Conservation (phyloP, 2,329 filamentous ascomycete species). For the Penicillium sp. region DNA sequence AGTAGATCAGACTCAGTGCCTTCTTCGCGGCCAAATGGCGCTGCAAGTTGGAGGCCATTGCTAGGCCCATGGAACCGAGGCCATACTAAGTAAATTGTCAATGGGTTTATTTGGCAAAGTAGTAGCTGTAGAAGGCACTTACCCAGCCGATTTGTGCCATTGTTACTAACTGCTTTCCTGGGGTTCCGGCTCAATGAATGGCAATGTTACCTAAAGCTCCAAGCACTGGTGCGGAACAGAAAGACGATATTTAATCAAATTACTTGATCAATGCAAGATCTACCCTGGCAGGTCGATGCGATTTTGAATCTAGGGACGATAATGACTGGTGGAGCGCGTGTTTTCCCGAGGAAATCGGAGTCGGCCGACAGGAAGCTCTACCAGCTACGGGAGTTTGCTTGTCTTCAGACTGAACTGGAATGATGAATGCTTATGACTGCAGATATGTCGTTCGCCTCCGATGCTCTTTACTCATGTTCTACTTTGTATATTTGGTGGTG, state of each 20-base stretch:
- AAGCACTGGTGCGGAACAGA: too few species aligned
- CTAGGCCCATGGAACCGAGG: constrained; percentile 48
- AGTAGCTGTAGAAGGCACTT: constrained; percentile 5
- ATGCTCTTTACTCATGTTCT: background rate
- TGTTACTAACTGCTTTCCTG: constrained; percentile 4
- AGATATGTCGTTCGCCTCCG: background rate
- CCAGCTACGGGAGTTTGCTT: background rate
- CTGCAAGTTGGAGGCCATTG: constrained; percentile 47
- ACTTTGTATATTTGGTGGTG: background rate
- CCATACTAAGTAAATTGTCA: constrained; percentile 34
- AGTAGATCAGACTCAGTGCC: constrained; percentile 36
- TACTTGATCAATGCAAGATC: background rate
- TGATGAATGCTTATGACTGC: background rate
- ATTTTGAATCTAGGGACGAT: constrained; percentile 5
- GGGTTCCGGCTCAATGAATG: background rate
- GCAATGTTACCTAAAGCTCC: background rate
- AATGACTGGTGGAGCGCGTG: constrained; percentile 12
- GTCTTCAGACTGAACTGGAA: background rate
- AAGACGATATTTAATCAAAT: background rate
- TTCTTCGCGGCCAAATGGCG: constrained; percentile 38
- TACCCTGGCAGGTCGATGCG: background rate
- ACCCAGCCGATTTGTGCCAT: constrained; percentile 42
- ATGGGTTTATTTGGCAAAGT: background rate
- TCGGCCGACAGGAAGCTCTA: constrained; percentile 23
- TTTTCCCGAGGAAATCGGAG: constrained; percentile 27